A percentile compares a stretch with the other conserved stretches of the same genome.
Conservation (phyloP, 2,329 filamentous ascomycete species). For the Ceratocystis cubensis region DNA sequence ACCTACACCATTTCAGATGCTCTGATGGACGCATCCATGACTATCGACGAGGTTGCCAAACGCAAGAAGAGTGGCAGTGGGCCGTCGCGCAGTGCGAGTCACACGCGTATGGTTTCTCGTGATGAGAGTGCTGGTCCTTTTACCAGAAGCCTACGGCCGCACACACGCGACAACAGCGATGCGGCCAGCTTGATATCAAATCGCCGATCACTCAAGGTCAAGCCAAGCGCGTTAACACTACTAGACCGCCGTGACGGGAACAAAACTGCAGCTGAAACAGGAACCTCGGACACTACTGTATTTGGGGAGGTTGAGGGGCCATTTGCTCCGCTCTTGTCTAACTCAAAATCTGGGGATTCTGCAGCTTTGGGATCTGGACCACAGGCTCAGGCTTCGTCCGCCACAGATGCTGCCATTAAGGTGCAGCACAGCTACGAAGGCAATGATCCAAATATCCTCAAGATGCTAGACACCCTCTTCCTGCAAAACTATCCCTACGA, state of each 20-base stretch:
- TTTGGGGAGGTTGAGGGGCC: slow-evolving; percentile 49
- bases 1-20: slow-evolving; percentile 81
- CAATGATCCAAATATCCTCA: slow-evolving; percentile 55
- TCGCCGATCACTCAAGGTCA: slow-evolving; percentile 28
- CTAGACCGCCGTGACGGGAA: slow-evolving; percentile 47
- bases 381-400: neutral
- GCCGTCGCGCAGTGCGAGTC: slow-evolving; percentile 15
- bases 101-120: slow-evolving; percentile 13
- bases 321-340: slow-evolving; percentile 28
- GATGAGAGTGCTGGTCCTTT: slow-evolving; percentile 12
- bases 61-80: slow-evolving; percentile 40
- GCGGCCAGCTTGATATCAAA: slow-evolving; percentile 19
- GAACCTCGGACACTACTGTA: slow-evolving; percentile 46
- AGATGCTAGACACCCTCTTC: slow-evolving; percentile 75
- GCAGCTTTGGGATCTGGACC: neutral
- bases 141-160: neutral
- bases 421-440: slow-evolving; percentile 71
- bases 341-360: neutral
- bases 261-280: slow-evolving; percentile 46
- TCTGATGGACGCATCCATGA: slow-evolving; percentile 79
- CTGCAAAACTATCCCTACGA: slow-evolving; percentile 56
- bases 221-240: slow-evolving; percentile 47
- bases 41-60: slow-evolving; percentile 54
- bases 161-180: slow-evolving; percentile 14
- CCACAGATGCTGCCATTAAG: slow-evolving; percentile 9